Base-by-base conservation (phyloP, 257 asterid species). In the Lavandula angustifolia region DNA sequence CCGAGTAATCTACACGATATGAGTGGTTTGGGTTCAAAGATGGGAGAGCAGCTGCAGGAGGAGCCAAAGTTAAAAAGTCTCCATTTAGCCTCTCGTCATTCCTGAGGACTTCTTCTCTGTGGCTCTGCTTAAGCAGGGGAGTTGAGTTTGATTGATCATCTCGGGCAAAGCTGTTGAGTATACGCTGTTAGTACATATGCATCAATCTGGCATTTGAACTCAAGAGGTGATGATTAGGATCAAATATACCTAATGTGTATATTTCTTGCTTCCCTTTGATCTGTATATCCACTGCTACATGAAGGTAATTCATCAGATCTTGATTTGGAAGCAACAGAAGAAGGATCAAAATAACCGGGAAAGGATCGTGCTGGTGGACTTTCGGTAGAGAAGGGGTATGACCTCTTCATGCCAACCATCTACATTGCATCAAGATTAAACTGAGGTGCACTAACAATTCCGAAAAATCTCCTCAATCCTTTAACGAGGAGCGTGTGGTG, bases 31-130 rank as follows among this genome's bases (percentile, higher is more conserved):
- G 54, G 60, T 60, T 55, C 22, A 48, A 52, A 44, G 70, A 67
- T 17, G 66, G 78, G 49, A 82, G 73, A 67, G 61, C 65, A 68
- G 60, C 42, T 4, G 70, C 40, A 0, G 96, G 95, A 80, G 95
- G 98, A 41, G 91, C 96, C 79, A 92, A 61, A 10, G 95, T 75
- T 62, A 92, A 85, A 54, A 92, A 87, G 57, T 83, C 87, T 66
- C 92, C 92, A 42, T 67, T 75, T 64, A 80, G 78, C 70, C 13
- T 68, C 79, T 59, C 76, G 10, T 73, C 52, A 43, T 69, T 79
- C 37, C 52, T 44, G 11, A 40, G 42, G 17, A 18, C 64, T 60
- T 72, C 64, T 60, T 72, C 81, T 10, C 44, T 64, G 9, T 44
- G 71, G 60, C 60, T 67, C 10, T 52, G 59, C 54, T 77, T 77